A percentile compares a stretch with the other conserved stretches of the same genome.
phyloP scores from a whole-genome alignment of 306 rosid species.

The Astragalus glycyphyllos region DNA sequence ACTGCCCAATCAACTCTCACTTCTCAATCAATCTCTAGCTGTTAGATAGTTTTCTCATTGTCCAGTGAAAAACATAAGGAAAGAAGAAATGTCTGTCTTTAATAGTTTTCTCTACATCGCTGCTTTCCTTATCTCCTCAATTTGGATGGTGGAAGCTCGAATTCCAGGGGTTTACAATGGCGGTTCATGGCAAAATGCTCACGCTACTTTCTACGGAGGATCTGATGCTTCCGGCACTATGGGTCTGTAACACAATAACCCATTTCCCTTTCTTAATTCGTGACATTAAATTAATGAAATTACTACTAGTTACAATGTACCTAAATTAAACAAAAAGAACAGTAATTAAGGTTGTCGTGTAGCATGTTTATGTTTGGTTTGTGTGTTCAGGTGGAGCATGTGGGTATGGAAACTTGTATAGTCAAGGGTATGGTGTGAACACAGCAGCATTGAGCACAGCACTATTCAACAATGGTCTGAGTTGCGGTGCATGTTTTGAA shows the following conservation, averaged over 20 bases:
- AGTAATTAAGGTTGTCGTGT: neutral
- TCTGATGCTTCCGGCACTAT: constrained; percentile 97
- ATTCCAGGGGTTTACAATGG: constrained; percentile 84
- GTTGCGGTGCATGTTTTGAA: constrained; percentile 95
- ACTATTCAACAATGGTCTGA: constrained; percentile 80
- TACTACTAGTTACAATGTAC: neutral
- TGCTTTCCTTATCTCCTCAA: constrained; percentile 49
- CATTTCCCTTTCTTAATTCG: neutral
- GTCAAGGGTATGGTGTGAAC: constrained; percentile 96
- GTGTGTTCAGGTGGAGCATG: constrained; percentile 83
- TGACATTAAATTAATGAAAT: no score
- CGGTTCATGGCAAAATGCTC: constrained; percentile 78
- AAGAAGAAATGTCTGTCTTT: constrained; percentile 47
- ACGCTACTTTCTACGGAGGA: constrained; percentile 97
- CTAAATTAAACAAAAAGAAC: constrained; percentile 5
- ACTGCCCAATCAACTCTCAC: neutral
- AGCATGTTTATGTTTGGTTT: neutral
- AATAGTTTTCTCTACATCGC: constrained; percentile 46
- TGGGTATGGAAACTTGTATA: constrained; percentile 94
- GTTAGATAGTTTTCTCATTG: constrained; percentile 6
- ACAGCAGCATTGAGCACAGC: constrained; percentile 96
- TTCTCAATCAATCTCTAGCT: neutral
- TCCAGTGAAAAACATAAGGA: neutral
- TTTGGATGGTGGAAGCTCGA: constrained; percentile 58
- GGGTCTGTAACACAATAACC: constrained; percentile 56